Evolutionary conservation across 345 rosid species (phyloP).

Genomic region (Arabis alpina): DNA sequence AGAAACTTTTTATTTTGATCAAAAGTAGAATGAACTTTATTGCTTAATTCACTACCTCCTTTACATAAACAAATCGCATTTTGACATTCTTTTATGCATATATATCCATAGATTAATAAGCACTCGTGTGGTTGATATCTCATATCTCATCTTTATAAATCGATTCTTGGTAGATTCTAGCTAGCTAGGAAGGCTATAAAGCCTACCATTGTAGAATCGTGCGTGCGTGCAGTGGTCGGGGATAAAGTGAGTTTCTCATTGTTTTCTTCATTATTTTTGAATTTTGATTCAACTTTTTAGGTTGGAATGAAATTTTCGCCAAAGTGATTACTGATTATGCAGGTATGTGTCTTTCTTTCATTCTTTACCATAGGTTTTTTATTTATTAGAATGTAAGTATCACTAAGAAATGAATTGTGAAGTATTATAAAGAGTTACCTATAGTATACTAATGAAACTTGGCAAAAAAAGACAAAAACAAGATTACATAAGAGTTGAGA

Average conservation of each 20-base stretch:
- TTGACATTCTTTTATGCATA: conserved; percentile 1
- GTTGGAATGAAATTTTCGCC: not conserved
- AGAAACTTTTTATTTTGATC: conserved; percentile 18
- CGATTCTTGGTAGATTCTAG: conserved; percentile 27
- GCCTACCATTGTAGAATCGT: conserved; percentile 22
- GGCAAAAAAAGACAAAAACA: too few relatives aligned
- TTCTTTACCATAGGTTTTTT: too few relatives aligned
- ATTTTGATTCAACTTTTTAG: not conserved
- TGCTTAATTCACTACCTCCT: conserved; percentile 27
- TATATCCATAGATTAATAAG: conserved; percentile 18
- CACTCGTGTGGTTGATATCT: conserved; percentile 40
- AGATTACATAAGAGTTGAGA: too few relatives aligned
- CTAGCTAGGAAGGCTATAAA: conserved; percentile 34
- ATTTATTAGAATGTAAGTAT: too few relatives aligned
- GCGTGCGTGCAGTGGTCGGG: conserved; percentile 35
- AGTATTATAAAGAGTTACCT: too few relatives aligned
- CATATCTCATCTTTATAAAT: conserved; percentile 27
- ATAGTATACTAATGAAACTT: too few relatives aligned
- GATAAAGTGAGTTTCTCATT: conserved; percentile 27
- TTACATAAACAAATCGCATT: conserved; percentile 27
- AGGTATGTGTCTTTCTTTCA: conserved; percentile 1
- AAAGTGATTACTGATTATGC: conserved; percentile 9
- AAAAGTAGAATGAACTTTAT: conserved; percentile 32
- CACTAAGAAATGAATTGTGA: too few relatives aligned
- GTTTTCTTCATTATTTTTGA: conserved; percentile 3